Evolutionary conservation across 2,329 filamentous ascomycete species (phyloP).

Genomic region (Colletotrichum cereale): DNA sequence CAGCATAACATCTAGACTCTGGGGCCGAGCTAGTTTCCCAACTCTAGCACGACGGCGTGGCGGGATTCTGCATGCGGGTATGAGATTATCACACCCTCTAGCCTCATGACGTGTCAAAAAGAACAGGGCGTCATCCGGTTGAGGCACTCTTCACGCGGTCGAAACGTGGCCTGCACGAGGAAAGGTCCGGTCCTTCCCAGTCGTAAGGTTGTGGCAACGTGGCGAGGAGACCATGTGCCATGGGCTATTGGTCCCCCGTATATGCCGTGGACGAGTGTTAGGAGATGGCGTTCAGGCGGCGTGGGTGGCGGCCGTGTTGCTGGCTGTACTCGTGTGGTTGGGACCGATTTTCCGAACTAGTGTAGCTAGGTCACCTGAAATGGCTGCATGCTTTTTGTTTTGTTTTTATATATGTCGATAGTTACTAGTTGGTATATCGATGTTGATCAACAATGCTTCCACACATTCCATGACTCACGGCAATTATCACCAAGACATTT

Average conservation of each 20-base stretch:
- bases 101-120: background rate
- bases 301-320: background rate
- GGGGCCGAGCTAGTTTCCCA: background rate
- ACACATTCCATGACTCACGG: background rate
- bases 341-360: background rate
- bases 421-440: background rate
- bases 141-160: constrained; percentile 7
- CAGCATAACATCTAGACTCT: background rate
- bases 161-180: constrained; percentile 24
- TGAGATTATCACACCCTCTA: background rate
- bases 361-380: background rate
- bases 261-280: background rate
- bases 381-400: background rate
- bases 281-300: background rate
- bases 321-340: background rate
- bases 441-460: background rate
- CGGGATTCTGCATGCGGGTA: constrained; percentile 9
- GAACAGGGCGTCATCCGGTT: background rate
- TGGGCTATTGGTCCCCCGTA: background rate
- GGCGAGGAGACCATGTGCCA: background rate
- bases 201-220: background rate
- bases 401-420: background rate
- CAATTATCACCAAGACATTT: background rate
- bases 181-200: background rate
- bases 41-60: background rate